Base-by-base conservation (phyloP, 108 stramenopile genomes). In the Pseudonitzschia pungens region DNA sequence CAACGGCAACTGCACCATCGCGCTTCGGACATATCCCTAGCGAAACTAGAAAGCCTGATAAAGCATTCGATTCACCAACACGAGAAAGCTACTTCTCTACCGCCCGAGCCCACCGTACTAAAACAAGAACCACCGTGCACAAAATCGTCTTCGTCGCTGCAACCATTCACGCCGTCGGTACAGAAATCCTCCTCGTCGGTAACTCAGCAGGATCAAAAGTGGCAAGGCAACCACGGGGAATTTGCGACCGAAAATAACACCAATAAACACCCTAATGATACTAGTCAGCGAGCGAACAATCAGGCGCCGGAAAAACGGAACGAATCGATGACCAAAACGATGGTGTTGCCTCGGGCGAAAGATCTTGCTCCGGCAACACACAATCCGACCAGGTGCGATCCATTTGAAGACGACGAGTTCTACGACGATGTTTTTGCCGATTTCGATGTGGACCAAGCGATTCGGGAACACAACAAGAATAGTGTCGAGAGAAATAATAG, bases 401-500 rank as follows among this genome's bases (percentile, higher is more conserved):
- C 40, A 16, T 33, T 64, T 5, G 54, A 71, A 20, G 71, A 78
- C 28, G 64, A 73, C 36, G 78, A 74, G 24, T 54, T 50, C 20
- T 77, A 76, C 50, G 78, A 80, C 51, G 72, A 77, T 73, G 32
- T 84, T 9, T 59, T 87, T 43, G 79, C 80, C 9, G 68, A 79
- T 33, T 68, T 87, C 8, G 83, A 87, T 71, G 78, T 84, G 18
- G 86, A 87, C 43, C 32, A 77, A 62, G 73, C 77, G 16, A 55
- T 87, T n/a, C 50, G 69, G 14, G 42, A 77, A 22, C 71, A 72
- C 33, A 52, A 68, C 22, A 41, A 65, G 20, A 11, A 68, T 18
- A 74, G 32, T 65, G 29, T n/a, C 12, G 60, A 7, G 32, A 44
- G 15, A 7, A 16, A 60, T 43, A 43, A 43, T 43, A 9, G 9